A percentile compares a stretch with the other conserved stretches of the same genome.
Evolutionary conservation across 352 stramenopile species (phyloP).

Genomic region (Phytophthora ramorum): DNA sequence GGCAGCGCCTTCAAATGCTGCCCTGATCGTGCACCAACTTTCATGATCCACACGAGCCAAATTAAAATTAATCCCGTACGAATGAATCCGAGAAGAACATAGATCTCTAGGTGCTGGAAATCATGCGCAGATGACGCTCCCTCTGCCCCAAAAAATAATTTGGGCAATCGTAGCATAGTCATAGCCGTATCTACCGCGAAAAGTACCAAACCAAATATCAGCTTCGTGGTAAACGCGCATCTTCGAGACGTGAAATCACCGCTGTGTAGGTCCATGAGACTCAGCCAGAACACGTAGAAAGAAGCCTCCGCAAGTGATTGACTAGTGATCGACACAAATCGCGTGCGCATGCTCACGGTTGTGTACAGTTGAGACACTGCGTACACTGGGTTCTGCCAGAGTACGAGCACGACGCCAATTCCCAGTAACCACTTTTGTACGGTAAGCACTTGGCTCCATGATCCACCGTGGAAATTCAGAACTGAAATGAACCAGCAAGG

Average conservation of each 20-base stretch:
- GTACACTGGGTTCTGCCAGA: conserved; percentile 88
- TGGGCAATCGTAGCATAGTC: conserved; percentile 72
- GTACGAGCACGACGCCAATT: conserved; percentile 71
- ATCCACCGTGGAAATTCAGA: conserved; percentile 57
- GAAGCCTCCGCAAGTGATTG: conserved; percentile 77
- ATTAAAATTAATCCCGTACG: conserved; percentile 62
- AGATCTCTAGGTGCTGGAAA: conserved; percentile 56
- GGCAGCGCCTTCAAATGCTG: conserved; percentile 69
- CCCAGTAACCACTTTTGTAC: conserved; percentile 81
- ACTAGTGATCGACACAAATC: conserved; percentile 70
- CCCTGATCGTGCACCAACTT: conserved; percentile 61
- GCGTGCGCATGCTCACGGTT: conserved; percentile 60
- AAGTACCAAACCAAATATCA: conserved; percentile 42
- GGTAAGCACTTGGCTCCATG: conserved; percentile 58
- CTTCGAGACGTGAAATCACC: conserved; percentile 46
- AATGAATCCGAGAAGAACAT: conserved; percentile 70
- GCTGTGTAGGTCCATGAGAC: conserved; percentile 75
- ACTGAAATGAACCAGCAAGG: conserved; percentile 79
- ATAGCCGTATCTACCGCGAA: conserved; percentile 65
- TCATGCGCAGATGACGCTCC: conserved; percentile 6
- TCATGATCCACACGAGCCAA: conserved; percentile 81
- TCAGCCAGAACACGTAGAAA: conserved; percentile 87
- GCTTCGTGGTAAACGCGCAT: conserved; percentile 35
- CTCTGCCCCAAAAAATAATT: conserved; percentile 43
- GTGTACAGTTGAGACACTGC: conserved; percentile 64